These are phyloP conservation scores for Penicillium arizonense DNA, from an alignment of 495 filamentous ascomycete genomes.

Conservation along the genomic window DNA sequence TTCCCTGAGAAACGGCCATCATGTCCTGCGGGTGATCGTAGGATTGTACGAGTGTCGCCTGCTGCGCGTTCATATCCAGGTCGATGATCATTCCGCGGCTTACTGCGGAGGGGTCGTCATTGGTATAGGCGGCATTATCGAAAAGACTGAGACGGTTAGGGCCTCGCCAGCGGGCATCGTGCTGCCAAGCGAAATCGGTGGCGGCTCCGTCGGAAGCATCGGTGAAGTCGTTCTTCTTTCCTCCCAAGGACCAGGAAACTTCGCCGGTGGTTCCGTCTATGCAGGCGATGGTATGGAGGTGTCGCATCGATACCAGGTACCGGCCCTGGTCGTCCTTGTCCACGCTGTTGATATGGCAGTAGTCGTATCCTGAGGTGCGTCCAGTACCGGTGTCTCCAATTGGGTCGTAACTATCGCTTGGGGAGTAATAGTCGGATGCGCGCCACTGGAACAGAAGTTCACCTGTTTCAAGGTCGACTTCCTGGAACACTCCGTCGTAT, in stretches of 20 bases:
- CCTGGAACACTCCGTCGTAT: constrained; percentile 42
- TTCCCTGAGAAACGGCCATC: constrained; percentile 55
- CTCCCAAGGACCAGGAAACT: constrained; percentile 55
- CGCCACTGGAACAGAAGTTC: constrained; percentile 44
- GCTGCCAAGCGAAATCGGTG: constrained; percentile 52
- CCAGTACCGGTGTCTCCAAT: constrained; percentile 20
- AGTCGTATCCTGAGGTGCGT: constrained; percentile 35
- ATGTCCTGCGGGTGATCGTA: constrained; percentile 33
- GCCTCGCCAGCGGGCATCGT: constrained; percentile 47
- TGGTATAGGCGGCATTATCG: constrained; percentile 43
- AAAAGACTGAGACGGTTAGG: constrained; percentile 46
- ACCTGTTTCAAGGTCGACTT: constrained; percentile 42
- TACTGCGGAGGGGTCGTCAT: constrained; percentile 16
- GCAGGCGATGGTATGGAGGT: constrained; percentile 42
- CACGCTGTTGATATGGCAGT: constrained; percentile 59
- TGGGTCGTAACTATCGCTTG: constrained; percentile 20
- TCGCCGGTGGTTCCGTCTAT: constrained; percentile 51
- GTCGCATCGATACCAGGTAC: constrained; percentile 54
- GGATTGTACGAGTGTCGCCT: constrained; percentile 19
- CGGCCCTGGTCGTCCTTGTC: constrained; percentile 52
- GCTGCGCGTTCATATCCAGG: constrained; percentile 21
- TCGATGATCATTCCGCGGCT: constrained; percentile 33
- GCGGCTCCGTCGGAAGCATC: constrained; percentile 40
- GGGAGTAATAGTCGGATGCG: constrained; percentile 26
- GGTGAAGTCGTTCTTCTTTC: constrained; percentile 45